Base-by-base conservation (phyloP, 306 rosid species). In the Geum urbanum region DNA sequence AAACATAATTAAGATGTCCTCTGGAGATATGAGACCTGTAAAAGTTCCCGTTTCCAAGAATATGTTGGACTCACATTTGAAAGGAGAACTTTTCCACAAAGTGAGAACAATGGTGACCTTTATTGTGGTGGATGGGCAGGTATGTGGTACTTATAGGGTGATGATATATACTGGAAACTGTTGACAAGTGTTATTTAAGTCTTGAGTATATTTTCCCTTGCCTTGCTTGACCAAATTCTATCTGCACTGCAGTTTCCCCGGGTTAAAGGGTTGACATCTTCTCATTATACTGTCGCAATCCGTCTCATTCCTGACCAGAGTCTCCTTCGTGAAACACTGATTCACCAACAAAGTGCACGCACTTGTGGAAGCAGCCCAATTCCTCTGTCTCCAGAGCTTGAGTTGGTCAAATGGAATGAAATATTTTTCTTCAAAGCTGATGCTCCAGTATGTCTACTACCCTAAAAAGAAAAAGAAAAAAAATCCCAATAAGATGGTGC, bases 381-480 rank as follows among this genome's bases (percentile, higher is more conserved):
- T 65, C 83, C 77, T 52, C 58, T 74, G 68, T 80, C 87, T 72
- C 69, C 91, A 2, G 87, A 94, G 78, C 71, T 85, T 72, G 87
- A 88, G 56, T 78, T 84, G 59, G 92, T 94, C 86, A 56, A 78
- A 71, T 94, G 99, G 99, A 91, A 94, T 77, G 99, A 94, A 80
- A 83, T 91, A 59, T 94, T 91, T 82, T 90, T 87, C 86, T 94
- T 94, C 84, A 94, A 86, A 94, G 92, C 91, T 70, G 97, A 88
- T 78, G 72, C 90, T 43, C 86, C 85, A 78, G 99, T 94, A 85
- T 45, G 84, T 80, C 43, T 22, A 57, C 48, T 53, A 8, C n/a
- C 19, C 48, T 51, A 32, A 32, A 32, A 32, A 32, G 37, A 32
- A 32, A 32, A 32, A n/a, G 15, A 46, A 32, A 16, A 12, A 32